These are phyloP conservation scores for Excoecaria cochinchinensis DNA, from an alignment of 345 rosid species.

Conservation along the genomic window DNA sequence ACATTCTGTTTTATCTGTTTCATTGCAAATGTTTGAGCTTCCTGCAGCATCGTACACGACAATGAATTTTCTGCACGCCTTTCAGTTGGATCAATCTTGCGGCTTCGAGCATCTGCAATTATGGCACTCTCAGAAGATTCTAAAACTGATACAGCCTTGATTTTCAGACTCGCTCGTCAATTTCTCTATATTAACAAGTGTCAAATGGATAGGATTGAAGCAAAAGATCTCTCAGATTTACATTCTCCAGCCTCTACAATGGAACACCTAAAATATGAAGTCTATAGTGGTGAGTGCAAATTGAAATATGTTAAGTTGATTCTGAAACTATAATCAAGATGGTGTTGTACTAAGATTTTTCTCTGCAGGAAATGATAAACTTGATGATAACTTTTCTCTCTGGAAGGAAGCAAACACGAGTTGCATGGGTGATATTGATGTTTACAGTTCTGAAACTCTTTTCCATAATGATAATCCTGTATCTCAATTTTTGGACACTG, in stretches of 20 bases:
- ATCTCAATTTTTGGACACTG: slow-evolving; percentile 60
- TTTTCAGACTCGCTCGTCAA: slow-evolving; percentile 68
- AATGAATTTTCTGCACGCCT: slow-evolving; percentile 90
- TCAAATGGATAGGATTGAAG: slow-evolving; percentile 20
- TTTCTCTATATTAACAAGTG: slow-evolving; percentile 50
- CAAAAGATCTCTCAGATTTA: slow-evolving; percentile 15
- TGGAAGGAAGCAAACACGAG: slow-evolving; percentile 28
- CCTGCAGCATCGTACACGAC: slow-evolving; percentile 76
- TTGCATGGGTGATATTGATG: slow-evolving; percentile 17
- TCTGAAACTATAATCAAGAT: neutral
- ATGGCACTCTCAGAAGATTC: slow-evolving; percentile 69
- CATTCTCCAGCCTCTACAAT: slow-evolving; percentile 17
- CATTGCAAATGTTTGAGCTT: slow-evolving; percentile 30
- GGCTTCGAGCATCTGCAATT: slow-evolving; percentile 80
- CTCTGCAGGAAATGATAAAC: slow-evolving; percentile 26
- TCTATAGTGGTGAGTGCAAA: slow-evolving; percentile 20
- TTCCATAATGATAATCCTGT: slow-evolving; percentile 46
- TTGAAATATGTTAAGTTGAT: neutral
- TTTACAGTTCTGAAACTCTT: slow-evolving; percentile 31
- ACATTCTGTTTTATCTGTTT: slow-evolving; percentile 5
- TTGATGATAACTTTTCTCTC: slow-evolving; percentile 22
- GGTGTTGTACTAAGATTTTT: slow-evolving; percentile 5
- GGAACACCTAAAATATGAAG: slow-evolving; percentile 21
- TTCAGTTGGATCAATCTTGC: slow-evolving; percentile 79
- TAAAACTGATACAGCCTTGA: slow-evolving; percentile 55